phyloP scores from a whole-genome alignment of 345 rosid genomes.

The Melaleuca alternifolia region DNA sequence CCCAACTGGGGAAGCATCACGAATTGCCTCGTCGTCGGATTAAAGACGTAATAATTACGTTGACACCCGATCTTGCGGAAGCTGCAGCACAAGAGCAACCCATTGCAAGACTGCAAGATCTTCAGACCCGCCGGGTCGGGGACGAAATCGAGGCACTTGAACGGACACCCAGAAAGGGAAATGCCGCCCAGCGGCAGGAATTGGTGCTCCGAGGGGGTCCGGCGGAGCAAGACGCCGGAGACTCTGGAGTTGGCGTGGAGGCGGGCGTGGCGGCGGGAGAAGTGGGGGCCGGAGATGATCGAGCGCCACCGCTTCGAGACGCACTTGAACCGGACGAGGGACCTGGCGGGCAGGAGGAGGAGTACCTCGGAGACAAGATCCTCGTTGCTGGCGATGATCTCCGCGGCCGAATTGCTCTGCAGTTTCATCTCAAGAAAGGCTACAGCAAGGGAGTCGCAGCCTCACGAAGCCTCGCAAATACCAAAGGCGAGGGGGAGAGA shows the following conservation, averaged over 20 bases:
- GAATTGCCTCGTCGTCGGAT: slow-evolving; percentile 16
- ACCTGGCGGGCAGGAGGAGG: not conserved
- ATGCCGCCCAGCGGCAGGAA: slow-evolving; percentile 4
- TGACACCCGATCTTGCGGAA: slow-evolving; percentile 1
- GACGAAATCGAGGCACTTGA: slow-evolving; percentile 3
- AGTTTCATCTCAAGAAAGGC: not conserved
- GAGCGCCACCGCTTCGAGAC: slow-evolving; percentile 15
- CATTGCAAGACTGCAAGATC: slow-evolving; percentile 25
- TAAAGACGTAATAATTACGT: slow-evolving; percentile 13
- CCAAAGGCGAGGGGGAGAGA: not conserved
- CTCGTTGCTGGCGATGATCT: slow-evolving; percentile 10
- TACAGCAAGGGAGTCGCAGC: too few relatives aligned
- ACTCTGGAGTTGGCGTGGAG: not conserved
- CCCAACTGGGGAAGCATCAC: slow-evolving; percentile 6
- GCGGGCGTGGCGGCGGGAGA: slow-evolving; percentile 11
- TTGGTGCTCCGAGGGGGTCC: not conserved
- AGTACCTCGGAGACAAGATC: slow-evolving; percentile 18
- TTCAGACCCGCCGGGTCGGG: slow-evolving; percentile 12
- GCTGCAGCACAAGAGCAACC: slow-evolving; percentile 22
- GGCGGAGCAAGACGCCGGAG: not conserved
- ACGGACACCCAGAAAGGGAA: not conserved
- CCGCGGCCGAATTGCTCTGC: not conserved
- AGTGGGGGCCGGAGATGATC: slow-evolving; percentile 4
- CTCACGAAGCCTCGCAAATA: too few relatives aligned
- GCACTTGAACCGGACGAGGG: slow-evolving; percentile 11